A percentile compares a stretch with the other conserved stretches of the same genome.
These are phyloP conservation scores for Hymenoscyphus scutula DNA, from an alignment of 2,329 filamentous ascomycete genomes.

Conservation along the genomic window DNA sequence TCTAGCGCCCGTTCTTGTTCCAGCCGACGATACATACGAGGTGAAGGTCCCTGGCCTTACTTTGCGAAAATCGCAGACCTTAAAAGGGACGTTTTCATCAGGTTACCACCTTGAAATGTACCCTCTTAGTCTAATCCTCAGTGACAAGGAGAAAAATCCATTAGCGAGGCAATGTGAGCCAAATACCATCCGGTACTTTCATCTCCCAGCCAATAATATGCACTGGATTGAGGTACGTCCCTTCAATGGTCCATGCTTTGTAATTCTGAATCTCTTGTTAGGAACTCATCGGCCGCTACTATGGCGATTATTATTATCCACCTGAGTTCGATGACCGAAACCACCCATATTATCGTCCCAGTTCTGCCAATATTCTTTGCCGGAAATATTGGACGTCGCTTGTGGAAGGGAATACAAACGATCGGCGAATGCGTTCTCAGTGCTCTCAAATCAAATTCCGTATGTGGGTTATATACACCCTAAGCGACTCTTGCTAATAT, in stretches of 20 bases:
- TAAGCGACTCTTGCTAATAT: background rate
- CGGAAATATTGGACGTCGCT: slow-evolving; percentile 7
- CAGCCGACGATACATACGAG: too few species aligned
- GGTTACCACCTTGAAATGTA: too few species aligned
- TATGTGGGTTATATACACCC: background rate
- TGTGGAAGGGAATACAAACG: slow-evolving; percentile 1
- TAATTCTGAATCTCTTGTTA: background rate
- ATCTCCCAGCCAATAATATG: slow-evolving; percentile 11
- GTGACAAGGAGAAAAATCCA: too few species aligned
- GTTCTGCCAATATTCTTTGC: slow-evolving; percentile 4
- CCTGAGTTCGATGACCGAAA: background rate
- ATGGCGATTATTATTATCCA: background rate
- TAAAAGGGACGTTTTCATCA: too few species aligned
- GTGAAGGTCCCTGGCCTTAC: too few species aligned
- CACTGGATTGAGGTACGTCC: slow-evolving; percentile 9
- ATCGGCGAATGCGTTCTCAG: slow-evolving; percentile 8
- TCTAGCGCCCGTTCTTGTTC: too few species aligned
- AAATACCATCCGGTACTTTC: slow-evolving; percentile 10
- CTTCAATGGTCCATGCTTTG: too few species aligned
- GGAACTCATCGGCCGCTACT: slow-evolving; percentile 9
- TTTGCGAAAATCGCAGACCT: too few species aligned
- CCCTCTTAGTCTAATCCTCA: too few species aligned
- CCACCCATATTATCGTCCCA: background rate
- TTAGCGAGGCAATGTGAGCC: background rate
- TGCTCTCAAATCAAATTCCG: background rate